phyloP scores from a whole-genome alignment of 768 basidiomycete species.

The Boletus sp. region DNA sequence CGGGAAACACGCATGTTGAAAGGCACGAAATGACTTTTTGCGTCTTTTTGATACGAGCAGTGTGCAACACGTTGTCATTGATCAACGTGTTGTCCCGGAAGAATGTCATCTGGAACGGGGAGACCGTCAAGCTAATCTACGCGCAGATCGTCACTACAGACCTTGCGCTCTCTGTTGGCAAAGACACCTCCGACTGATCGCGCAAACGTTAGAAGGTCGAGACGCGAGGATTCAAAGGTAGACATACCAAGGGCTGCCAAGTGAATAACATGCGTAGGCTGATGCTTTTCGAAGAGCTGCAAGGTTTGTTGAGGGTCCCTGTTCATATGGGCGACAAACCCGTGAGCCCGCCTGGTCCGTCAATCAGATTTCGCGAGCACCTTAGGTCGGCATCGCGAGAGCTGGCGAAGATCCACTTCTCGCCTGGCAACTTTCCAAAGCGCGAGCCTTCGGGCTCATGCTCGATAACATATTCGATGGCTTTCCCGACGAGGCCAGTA shows the following conservation, averaged over 20 bases:
- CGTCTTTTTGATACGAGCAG: constrained; percentile 60
- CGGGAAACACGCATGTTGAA: constrained; percentile 97
- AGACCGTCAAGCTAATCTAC: neutral
- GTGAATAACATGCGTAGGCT: constrained; percentile 96
- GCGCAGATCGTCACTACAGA: constrained; percentile 24
- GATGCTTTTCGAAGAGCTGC: constrained; percentile 83
- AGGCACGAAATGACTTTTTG: constrained; percentile 91
- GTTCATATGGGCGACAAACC: neutral
- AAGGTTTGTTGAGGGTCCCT: constrained; percentile 72
- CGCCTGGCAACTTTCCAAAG: constrained; percentile 73
- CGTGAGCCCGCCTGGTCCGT: neutral
- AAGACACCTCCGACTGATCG: constrained; percentile 86
- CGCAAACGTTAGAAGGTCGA: constrained; percentile 4
- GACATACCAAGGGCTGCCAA: constrained; percentile 85
- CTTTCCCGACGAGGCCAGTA: constrained; percentile 84
- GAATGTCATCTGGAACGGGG: constrained; percentile 67
- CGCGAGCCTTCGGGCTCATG: constrained; percentile 74
- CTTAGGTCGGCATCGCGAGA: constrained; percentile 83
- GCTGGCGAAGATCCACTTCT: constrained; percentile 83
- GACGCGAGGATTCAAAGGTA: neutral
- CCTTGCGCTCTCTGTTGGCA: constrained; percentile 95
- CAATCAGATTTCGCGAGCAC: constrained; percentile 40
- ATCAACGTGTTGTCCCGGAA: constrained; percentile 93
- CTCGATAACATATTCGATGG: constrained; percentile 74
- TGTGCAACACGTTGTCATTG: constrained; percentile 90